These are phyloP conservation scores for Alternaria sp. DNA, from an alignment of 2,329 filamentous ascomycete species.

Conservation along the genomic window DNA sequence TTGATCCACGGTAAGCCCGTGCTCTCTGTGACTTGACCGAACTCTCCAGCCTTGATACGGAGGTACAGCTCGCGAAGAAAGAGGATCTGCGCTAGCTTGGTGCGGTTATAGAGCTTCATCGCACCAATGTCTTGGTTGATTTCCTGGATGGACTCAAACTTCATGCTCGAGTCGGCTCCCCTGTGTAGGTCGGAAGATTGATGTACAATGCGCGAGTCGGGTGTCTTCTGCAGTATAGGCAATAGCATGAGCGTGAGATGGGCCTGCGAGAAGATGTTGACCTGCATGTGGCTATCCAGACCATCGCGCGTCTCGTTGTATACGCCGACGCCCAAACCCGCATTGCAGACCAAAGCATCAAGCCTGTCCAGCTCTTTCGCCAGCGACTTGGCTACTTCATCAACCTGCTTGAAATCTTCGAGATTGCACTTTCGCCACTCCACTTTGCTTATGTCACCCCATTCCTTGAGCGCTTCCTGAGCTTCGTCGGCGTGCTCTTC, in stretches of 20 bases:
- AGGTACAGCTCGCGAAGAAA: conserved; percentile 53
- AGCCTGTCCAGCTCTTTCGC: conserved; percentile 51
- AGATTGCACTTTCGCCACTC: conserved; percentile 57
- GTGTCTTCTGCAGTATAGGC: conserved; percentile 53
- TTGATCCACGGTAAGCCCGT: conserved; percentile 55
- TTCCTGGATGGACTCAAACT: conserved; percentile 55
- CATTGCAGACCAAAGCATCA: conserved; percentile 58
- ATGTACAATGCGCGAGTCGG: conserved; percentile 55
- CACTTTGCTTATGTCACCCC: conserved; percentile 54
- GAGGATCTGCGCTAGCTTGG: conserved; percentile 58
- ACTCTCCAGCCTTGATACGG: conserved; percentile 42
- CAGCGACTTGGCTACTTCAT: conserved; percentile 54
- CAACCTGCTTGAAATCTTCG: conserved; percentile 54
- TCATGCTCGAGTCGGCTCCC: conserved; percentile 44
- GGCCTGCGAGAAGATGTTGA: conserved; percentile 59
- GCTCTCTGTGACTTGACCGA: conserved; percentile 38
- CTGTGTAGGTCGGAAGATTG: conserved; percentile 60
- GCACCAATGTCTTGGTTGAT: conserved; percentile 59
- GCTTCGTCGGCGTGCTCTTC: conserved; percentile 57
- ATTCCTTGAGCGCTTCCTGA: conserved; percentile 49
- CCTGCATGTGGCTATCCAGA: conserved; percentile 59
- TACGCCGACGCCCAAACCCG: conserved; percentile 57
- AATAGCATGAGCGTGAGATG: conserved; percentile 57
- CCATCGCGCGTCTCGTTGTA: conserved; percentile 59
- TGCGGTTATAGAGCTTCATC: conserved; percentile 56